Conservation (phyloP, 208 protist species). For the Trypanosoma scelopori region DNA sequence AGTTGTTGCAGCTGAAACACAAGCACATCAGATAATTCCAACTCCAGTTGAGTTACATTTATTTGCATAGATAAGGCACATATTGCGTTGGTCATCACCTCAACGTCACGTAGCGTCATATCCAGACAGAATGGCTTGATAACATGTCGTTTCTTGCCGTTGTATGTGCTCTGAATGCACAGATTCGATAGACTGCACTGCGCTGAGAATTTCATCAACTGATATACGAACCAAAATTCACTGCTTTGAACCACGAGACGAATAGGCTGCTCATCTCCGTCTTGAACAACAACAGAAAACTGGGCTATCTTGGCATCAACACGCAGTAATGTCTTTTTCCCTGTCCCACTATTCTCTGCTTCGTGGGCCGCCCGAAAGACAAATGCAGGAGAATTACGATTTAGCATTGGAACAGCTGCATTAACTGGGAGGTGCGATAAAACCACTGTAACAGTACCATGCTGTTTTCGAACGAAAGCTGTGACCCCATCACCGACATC, state of each 20-base stretch:
- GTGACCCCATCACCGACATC: constrained; percentile 33
- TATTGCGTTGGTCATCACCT: constrained; percentile 20
- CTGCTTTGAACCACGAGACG: constrained; percentile 31
- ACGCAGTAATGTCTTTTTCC: constrained; percentile 21
- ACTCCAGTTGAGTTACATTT: constrained; percentile 38
- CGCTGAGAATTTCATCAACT: constrained; percentile 30
- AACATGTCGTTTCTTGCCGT: constrained; percentile 31
- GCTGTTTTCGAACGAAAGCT: constrained; percentile 25
- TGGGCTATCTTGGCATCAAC: constrained; percentile 29
- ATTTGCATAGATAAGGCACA: constrained; percentile 33
- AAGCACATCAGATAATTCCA: constrained; percentile 57
- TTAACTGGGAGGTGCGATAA: constrained; percentile 9
- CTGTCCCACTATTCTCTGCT: constrained; percentile 2
- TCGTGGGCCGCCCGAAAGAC: not conserved
- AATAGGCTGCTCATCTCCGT: constrained; percentile 25
- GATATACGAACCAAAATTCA: constrained; percentile 29
- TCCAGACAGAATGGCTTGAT: constrained; percentile 49
- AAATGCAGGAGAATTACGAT: not conserved
- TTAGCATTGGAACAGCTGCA: not conserved
- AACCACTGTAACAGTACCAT: constrained; percentile 17
- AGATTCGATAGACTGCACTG: constrained; percentile 51
- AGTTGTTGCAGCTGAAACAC: constrained; percentile 54
- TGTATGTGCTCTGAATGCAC: constrained; percentile 38
- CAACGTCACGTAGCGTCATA: constrained; percentile 44
- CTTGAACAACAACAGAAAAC: constrained; percentile 28